A percentile compares a stretch with the other conserved stretches of the same genome.
phyloP scores from a whole-genome alignment of 2,329 filamentous ascomycete genomes.

The Aspergillus calidoustus region DNA sequence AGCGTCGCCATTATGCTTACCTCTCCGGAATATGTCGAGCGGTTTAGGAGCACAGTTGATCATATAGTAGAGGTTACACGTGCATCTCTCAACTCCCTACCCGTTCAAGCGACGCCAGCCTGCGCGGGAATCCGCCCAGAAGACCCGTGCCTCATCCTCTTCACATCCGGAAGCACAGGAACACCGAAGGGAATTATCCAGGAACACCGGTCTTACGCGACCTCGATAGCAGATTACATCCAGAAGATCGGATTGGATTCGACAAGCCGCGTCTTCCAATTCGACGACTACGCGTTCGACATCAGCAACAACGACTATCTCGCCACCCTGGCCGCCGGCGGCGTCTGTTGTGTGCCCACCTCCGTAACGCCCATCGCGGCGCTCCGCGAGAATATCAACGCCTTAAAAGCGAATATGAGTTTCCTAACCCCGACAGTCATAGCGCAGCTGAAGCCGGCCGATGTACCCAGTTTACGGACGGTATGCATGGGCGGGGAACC shows the following conservation, averaged over 20 bases:
- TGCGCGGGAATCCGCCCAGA: constrained; percentile 19
- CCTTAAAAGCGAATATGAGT: background rate
- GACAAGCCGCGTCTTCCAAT: constrained; percentile 30
- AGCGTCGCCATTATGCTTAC: constrained; percentile 70
- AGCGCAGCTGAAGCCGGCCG: background rate
- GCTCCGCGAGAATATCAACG: constrained; percentile 17
- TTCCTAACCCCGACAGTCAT: background rate
- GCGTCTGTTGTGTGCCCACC: constrained; percentile 34
- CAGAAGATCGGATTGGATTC: constrained; percentile 24
- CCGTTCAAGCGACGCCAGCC: background rate
- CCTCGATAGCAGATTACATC: constrained; percentile 28
- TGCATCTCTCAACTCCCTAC: background rate
- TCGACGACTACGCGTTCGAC: constrained; percentile 35
- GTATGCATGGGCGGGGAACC: constrained; percentile 1
- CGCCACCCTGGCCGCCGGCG: constrained; percentile 27
- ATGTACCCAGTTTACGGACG: background rate
- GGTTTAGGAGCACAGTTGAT: background rate
- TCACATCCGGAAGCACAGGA: constrained; percentile 35
- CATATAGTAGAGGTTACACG: background rate
- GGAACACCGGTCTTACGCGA: constrained; percentile 30
- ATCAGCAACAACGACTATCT: constrained; percentile 35
- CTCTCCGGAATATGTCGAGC: constrained; percentile 14
- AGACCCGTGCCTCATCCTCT: constrained; percentile 30
- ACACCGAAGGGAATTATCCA: constrained; percentile 34
- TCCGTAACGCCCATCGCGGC: constrained; percentile 18